Conservation (phyloP, 306 rosid genomes). For the Sicyos baderoa region DNA sequence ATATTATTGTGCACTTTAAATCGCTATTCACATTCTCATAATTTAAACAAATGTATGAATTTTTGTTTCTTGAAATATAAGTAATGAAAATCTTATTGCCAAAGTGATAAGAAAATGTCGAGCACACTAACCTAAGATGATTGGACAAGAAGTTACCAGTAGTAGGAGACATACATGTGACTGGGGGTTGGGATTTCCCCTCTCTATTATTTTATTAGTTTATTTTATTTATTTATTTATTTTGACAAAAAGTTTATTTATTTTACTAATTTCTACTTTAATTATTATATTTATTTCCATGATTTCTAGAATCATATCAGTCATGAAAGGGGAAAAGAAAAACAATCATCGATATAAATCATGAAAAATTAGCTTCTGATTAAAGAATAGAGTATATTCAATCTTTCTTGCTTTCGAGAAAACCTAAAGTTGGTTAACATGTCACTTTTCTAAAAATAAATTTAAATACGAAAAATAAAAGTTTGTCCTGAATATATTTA, state of each 20-base stretch:
- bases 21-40: neutral
- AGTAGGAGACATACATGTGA: neutral
- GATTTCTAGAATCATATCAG: neutral
- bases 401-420: neutral
- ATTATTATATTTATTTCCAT: neutral
- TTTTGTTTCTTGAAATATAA: conserved; percentile 12
- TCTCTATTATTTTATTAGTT: neutral
- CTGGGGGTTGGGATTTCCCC: neutral
- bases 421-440: neutral
- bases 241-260: too few relatives aligned
- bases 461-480: neutral
- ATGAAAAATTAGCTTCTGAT: neutral
- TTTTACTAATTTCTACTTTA: neutral
- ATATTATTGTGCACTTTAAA: neutral
- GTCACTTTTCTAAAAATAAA: neutral
- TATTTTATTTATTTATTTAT: neutral
- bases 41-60: neutral
- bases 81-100: neutral
- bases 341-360: neutral
- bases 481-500: too few relatives aligned
- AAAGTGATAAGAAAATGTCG: conserved; percentile 11
- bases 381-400: neutral
- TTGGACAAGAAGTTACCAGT: conserved; percentile 1
- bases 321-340: neutral
- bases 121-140: neutral